phyloP scores from a whole-genome alignment of 2,329 filamentous ascomycete genomes.

The Aspergillus ustus region DNA sequence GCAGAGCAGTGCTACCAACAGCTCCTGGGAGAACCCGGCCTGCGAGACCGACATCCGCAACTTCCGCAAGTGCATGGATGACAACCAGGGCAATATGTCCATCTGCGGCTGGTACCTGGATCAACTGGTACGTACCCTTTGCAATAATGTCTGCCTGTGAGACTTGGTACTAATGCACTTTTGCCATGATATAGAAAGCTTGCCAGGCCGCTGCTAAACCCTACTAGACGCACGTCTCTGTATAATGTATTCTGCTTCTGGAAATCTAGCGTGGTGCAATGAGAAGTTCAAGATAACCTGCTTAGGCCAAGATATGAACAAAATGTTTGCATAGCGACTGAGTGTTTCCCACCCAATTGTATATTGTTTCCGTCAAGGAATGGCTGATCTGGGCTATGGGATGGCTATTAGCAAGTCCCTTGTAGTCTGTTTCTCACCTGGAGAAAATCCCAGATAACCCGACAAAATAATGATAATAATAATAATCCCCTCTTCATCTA shows the following conservation, averaged over 20 bases:
- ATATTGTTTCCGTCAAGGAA: conserved; percentile 19
- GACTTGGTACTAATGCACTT: conserved; percentile 7
- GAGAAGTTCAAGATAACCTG: not conserved
- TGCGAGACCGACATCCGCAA: conserved; percentile 79
- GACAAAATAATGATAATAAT: conserved; percentile 20
- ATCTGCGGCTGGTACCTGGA: conserved; percentile 99
- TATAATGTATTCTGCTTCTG: not conserved
- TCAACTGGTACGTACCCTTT: conserved; percentile 66
- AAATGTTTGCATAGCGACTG: conserved; percentile 30
- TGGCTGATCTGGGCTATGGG: not conserved
- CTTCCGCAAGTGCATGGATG: conserved; percentile 97
- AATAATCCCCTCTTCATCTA: conserved; percentile 25
- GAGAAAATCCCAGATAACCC: conserved; percentile 17
- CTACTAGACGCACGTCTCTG: conserved; percentile 55
- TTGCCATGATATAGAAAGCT: conserved; percentile 62
- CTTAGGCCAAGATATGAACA: conserved; percentile 2
- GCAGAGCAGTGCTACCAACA: conserved; percentile 55
- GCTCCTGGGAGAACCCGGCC: conserved; percentile 57
- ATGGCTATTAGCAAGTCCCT: not conserved
- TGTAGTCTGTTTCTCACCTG: conserved; percentile 11
- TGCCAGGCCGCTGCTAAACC: conserved; percentile 77
- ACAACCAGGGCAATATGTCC: conserved; percentile 89
- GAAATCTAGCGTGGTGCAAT: not conserved
- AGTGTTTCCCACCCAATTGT: conserved; percentile 22
- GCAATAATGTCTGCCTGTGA: not conserved